phyloP scores from a whole-genome alignment of 139 green algal species.

The Astrephomene gubernaculifera region DNA sequence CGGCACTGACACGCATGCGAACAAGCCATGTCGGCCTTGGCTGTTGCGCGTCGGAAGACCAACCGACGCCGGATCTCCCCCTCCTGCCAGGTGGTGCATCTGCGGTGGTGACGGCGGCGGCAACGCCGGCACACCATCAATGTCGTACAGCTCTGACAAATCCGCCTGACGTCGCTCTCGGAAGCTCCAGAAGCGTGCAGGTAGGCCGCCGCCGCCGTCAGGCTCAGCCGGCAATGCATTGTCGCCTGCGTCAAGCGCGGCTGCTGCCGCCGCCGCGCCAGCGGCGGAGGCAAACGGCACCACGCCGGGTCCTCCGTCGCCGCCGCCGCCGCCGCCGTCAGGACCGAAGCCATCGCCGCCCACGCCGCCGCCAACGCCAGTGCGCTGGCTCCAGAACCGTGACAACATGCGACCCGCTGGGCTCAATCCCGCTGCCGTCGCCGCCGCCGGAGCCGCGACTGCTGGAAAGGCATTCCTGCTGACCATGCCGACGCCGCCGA shows the following conservation, averaged over 20 bases:
- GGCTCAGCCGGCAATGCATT: neutral
- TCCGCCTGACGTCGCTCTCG: neutral
- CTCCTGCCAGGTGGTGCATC: neutral
- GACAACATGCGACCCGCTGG: slow-evolving; percentile 27
- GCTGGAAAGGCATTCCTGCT: neutral
- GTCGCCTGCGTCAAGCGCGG: neutral
- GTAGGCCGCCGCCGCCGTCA: neutral
- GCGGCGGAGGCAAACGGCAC: neutral
- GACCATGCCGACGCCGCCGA: neutral
- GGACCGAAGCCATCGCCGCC: too few species aligned
- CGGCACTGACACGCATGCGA: neutral
- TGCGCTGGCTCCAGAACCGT: slow-evolving; percentile 1
- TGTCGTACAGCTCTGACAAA: too few species aligned
- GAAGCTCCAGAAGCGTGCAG: neutral
- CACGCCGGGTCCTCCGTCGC: neutral
- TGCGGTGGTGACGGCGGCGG: too few species aligned
- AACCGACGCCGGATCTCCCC: neutral
- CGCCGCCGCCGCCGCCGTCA: neutral
- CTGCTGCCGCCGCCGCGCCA: neutral
- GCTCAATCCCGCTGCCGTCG: neutral
- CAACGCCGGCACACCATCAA: too few species aligned
- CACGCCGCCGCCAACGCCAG: neutral
- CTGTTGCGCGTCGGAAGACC: neutral
- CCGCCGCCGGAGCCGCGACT: neutral
- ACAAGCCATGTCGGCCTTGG: neutral